Evolutionary conservation across 2,329 filamentous ascomycete species (phyloP).

Genomic region (Diaporthe batatas): DNA sequence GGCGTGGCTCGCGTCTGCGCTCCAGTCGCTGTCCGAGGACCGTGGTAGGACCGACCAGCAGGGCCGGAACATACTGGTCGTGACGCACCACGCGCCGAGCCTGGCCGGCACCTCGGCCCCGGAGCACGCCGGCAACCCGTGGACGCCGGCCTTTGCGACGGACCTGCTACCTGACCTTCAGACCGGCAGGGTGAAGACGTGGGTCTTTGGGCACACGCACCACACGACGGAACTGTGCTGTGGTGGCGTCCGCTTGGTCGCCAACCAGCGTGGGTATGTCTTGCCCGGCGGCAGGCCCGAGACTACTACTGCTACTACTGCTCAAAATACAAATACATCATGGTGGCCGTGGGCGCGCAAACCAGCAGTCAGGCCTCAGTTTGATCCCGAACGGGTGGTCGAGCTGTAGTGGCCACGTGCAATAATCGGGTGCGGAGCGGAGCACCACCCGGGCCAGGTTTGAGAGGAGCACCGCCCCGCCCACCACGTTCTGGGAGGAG

Average conservation of each 20-base stretch:
- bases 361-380: not conserved
- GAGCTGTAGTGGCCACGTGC: not conserved
- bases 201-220: constrained; percentile 65
- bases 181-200: constrained; percentile 49
- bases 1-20: constrained; percentile 62
- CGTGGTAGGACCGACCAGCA: constrained; percentile 20
- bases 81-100: constrained; percentile 68
- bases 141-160: constrained; percentile 64
- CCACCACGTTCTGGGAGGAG: too few relatives aligned
- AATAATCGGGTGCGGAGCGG: too few relatives aligned
- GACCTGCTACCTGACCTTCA: constrained; percentile 55
- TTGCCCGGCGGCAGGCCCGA: constrained; percentile 43
- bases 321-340: too few relatives aligned
- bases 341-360: not conserved
- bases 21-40: constrained; percentile 43
- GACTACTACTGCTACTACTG: too few relatives aligned
- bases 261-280: constrained; percentile 61
- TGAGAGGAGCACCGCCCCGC: not conserved
- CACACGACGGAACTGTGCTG: constrained; percentile 54
- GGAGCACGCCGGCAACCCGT: constrained; percentile 61
- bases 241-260: constrained; percentile 54
- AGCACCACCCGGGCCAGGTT: not conserved
- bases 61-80: constrained; percentile 57
- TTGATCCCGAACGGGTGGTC: not conserved
- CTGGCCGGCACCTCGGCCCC: constrained; percentile 62